A percentile compares a stretch with the other conserved stretches of the same genome.
Conservation (phyloP, 2,329 filamentous ascomycete genomes). For the Orbilia blumenaviensis region DNA sequence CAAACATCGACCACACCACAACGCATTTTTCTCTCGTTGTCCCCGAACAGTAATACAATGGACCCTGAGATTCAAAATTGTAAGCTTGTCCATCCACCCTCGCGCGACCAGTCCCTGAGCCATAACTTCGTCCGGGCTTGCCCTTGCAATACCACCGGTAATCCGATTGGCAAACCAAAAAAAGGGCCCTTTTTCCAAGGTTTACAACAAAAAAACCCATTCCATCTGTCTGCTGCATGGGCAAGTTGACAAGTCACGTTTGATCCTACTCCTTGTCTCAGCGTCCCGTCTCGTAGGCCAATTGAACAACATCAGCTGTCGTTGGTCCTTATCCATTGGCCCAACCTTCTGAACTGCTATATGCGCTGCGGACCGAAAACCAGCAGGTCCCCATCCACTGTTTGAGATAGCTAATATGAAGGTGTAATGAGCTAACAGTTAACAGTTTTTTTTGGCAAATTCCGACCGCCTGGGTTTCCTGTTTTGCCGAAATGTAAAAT, state of each 20-base stretch:
- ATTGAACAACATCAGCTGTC: slow-evolving; percentile 8
- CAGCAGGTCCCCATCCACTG: slow-evolving; percentile 22
- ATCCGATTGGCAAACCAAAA: background rate
- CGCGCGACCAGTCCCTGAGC: slow-evolving; percentile 16
- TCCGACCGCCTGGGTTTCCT: background rate
- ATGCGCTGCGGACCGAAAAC: slow-evolving; percentile 31
- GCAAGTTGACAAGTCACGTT: slow-evolving; percentile 27
- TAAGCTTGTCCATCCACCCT: no score
- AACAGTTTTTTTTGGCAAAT: background rate
- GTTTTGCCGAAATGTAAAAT: background rate
- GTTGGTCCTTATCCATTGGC: background rate
- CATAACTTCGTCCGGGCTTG: background rate
- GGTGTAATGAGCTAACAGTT: no score
- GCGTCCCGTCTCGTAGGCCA: slow-evolving; percentile 16
- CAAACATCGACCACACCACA: slow-evolving; percentile 28
- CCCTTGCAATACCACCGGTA: background rate
- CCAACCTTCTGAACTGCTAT: background rate
- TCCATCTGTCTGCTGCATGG: background rate
- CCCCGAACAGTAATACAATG: background rate
- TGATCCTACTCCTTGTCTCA: slow-evolving; percentile 36
- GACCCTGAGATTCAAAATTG: slow-evolving; percentile 18
- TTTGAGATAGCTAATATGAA: slow-evolving; percentile 26
- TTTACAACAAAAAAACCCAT: no score
- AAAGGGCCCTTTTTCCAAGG: background rate
- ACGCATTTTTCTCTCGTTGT: slow-evolving; percentile 4